Conservation (phyloP, 2,329 filamentous ascomycete genomes). For the Nothophoma quercina region DNA sequence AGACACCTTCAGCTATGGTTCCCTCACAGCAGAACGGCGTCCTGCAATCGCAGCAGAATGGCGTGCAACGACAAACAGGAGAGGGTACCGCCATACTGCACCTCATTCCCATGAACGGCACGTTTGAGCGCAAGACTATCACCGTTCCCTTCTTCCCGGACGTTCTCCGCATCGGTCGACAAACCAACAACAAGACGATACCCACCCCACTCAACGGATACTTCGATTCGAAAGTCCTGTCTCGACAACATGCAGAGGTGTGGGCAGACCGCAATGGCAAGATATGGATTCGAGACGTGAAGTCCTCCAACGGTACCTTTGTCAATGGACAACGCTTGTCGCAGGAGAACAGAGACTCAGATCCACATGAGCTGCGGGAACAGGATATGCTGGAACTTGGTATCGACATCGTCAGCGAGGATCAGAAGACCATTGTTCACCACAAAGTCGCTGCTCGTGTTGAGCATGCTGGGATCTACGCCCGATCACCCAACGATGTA, state of each 20-base stretch:
- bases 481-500: slow-evolving; percentile 72
- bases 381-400: slow-evolving; percentile 92
- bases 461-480: slow-evolving; percentile 88
- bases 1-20: slow-evolving; percentile 67
- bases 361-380: slow-evolving; percentile 90
- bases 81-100: slow-evolving; percentile 81
- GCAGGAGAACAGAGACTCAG: slow-evolving; percentile 93
- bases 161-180: slow-evolving; percentile 89
- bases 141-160: slow-evolving; percentile 93
- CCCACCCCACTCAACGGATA: slow-evolving; percentile 92
- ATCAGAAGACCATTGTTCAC: slow-evolving; percentile 97
- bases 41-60: slow-evolving; percentile 66
- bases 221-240: slow-evolving; percentile 98
- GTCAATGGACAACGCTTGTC: slow-evolving; percentile 92
- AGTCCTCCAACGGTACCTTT: slow-evolving; percentile 98
- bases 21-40: slow-evolving; percentile 75
- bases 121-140: slow-evolving; percentile 97
- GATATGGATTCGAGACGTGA: slow-evolving; percentile 95
- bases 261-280: slow-evolving; percentile 87
- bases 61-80: slow-evolving; percentile 56
- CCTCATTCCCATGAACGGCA: slow-evolving; percentile 89
- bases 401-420: slow-evolving; percentile 98
- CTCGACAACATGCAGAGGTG: slow-evolving; percentile 93
- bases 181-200: slow-evolving; percentile 95
- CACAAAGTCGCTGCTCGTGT: slow-evolving; percentile 98